A percentile compares a stretch with the other conserved stretches of the same genome.
Evolutionary conservation across 2,329 filamentous ascomycete genomes (phyloP).

Genomic region (Apiospora saccharicola): DNA sequence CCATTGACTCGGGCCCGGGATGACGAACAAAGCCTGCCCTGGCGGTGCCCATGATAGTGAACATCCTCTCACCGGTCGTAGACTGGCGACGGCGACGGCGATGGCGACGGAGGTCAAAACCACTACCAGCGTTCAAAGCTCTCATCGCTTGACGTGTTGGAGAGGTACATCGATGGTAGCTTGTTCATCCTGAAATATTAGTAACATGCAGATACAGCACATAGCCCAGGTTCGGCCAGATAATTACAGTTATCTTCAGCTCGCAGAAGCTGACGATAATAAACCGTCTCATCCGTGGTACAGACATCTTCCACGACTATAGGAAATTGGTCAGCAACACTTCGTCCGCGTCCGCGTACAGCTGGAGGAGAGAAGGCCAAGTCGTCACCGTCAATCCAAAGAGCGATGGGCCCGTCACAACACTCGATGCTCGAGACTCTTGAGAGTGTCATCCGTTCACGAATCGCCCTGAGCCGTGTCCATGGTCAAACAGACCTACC

Average conservation of each 20-base stretch:
- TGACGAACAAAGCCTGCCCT: constrained; percentile 58
- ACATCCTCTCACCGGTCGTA: constrained; percentile 93
- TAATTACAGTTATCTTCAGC: constrained; percentile 44
- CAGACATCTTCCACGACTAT: constrained; percentile 33
- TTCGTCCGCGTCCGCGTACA: background rate
- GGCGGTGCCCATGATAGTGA: constrained; percentile 96
- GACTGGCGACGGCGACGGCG: too few relatives aligned
- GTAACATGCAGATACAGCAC: background rate
- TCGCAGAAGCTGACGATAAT: constrained; percentile 75
- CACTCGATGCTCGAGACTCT: background rate
- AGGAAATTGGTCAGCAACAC: constrained; percentile 29
- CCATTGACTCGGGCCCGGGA: too few relatives aligned
- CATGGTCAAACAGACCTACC: too few relatives aligned
- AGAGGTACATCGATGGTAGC: too few relatives aligned
- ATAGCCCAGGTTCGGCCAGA: background rate
- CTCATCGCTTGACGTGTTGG: too few relatives aligned
- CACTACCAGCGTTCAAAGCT: too few relatives aligned
- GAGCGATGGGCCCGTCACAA: background rate
- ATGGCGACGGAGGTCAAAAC: too few relatives aligned
- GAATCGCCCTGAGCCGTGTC: too few relatives aligned
- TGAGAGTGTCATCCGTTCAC: too few relatives aligned
- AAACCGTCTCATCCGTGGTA: constrained; percentile 68
- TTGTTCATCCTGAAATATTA: background rate
- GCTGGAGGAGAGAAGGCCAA: background rate
- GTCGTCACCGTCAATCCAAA: background rate